Evolutionary conservation across 768 basidiomycete genomes (phyloP), one percentile per base, ranked within the genome.

Genomic region (Jaapia argillacea): DNA sequence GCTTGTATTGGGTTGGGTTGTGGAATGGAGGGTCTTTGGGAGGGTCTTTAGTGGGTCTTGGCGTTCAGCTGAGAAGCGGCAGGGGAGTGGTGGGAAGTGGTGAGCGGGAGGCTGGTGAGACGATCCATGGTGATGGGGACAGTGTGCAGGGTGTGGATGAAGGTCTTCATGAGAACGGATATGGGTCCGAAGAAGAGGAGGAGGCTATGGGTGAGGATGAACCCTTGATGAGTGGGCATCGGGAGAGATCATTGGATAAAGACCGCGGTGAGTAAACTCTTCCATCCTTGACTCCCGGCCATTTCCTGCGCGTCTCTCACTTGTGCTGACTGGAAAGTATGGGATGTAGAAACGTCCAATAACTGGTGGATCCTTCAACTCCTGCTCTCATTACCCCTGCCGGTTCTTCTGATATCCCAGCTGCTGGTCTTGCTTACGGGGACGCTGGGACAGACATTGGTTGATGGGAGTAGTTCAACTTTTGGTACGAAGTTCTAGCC

Each of bases 291-390:
- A n/a, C n/a, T n/a, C n/a, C n/a, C n/a, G n/a, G n/a, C n/a, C n/a
- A n/a, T n/a, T n/a, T n/a, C n/a, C n/a, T n/a, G n/a, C n/a, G n/a
- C n/a, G n/a, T n/a, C n/a, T n/a, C n/a, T n/a, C n/a, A n/a, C n/a
- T n/a, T n/a, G n/a, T n/a, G n/a, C n/a, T n/a, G n/a, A n/a, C n/a
- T n/a, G n/a, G n/a, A n/a, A n/a, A n/a, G n/a, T n/a, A n/a, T n/a
- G n/a, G n/a, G n/a, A n/a, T n/a, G n/a, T n/a, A n/a, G n/a, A n/a
- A n/a, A n/a, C n/a, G n/a, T n/a, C n/a, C n/a, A n/a, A n/a, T 21
- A 62, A 67, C 7, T 70, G 70, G 64, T 85, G 84, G 81, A 70
- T 79, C 36, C 47, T 71, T 28, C 79, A 85, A 53, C 53, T 80
- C 28, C 39, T 81, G 3, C 47, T 80, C 4, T 64, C 71, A 1